Percentiles rank a stretch among this genome's conserved stretches.
phyloP scores from a whole-genome alignment of 495 filamentous ascomycete species.

The Thermothielavioides terrestris region DNA sequence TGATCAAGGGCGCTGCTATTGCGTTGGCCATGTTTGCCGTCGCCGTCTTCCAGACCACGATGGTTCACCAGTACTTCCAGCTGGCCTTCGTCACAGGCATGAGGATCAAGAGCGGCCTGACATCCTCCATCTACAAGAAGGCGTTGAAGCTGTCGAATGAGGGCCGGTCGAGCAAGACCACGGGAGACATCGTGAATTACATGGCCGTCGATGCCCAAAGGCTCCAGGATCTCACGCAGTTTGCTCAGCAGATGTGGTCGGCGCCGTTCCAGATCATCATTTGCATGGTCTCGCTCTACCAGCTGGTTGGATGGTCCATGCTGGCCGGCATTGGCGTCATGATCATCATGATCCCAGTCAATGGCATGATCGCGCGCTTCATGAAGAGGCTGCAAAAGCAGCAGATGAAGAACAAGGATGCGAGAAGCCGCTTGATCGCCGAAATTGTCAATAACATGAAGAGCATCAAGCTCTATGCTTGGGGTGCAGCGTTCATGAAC shows the following conservation, averaged over 20 bases:
- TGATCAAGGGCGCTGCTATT: constrained; percentile 77
- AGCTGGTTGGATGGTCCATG: constrained; percentile 88
- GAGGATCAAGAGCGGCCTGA: constrained; percentile 85
- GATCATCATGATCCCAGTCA: constrained; percentile 95
- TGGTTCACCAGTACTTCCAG: constrained; percentile 91
- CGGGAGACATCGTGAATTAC: constrained; percentile 97
- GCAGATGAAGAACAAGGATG: constrained; percentile 99
- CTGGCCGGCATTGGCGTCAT: constrained; percentile 93
- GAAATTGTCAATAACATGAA: constrained; percentile 99
- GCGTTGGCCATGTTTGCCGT: constrained; percentile 87
- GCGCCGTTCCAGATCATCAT: constrained; percentile 94
- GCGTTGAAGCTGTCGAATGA: constrained; percentile 86
- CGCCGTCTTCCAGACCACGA: constrained; percentile 69
- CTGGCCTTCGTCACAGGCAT: constrained; percentile 90
- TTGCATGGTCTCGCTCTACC: constrained; percentile 92
- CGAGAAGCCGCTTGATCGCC: constrained; percentile 84
- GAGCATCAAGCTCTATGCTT: constrained; percentile 97
- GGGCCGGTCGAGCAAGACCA: constrained; percentile 80
- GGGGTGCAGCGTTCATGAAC: constrained; percentile 94
- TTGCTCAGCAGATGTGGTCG: constrained; percentile 88
- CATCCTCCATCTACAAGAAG: constrained; percentile 87
- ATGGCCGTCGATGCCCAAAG: constrained; percentile 98
- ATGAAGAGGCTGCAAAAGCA: constrained; percentile 92
- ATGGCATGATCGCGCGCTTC: constrained; percentile 81
- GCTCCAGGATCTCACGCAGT: constrained; percentile 90